Conservation (phyloP, 1,284 basidiomycete genomes). For the Tilletiaria anomala region DNA sequence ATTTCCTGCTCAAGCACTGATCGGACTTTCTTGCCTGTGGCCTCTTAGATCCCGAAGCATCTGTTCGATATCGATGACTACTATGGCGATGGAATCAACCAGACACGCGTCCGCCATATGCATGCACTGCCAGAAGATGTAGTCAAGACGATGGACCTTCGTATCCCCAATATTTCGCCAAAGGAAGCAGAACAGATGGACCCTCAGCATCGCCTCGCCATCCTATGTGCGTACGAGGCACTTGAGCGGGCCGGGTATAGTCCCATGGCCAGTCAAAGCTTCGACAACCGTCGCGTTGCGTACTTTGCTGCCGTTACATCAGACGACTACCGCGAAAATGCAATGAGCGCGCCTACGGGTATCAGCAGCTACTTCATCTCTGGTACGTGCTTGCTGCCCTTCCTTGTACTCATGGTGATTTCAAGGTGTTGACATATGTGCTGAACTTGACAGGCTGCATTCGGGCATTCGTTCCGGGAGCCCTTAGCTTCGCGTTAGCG, state of each 20-base stretch:
- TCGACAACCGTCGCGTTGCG: slow-evolving; percentile 13
- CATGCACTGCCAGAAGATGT: slow-evolving; percentile 9
- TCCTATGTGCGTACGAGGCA: slow-evolving; percentile 16
- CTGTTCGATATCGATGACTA: slow-evolving; percentile 16
- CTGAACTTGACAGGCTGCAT: too few relatives aligned
- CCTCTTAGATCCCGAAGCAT: slow-evolving; percentile 7
- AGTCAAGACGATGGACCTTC: slow-evolving; percentile 13
- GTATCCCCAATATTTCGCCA: slow-evolving; percentile 18
- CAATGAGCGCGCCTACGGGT: slow-evolving; percentile 6
- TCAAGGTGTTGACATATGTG: too few relatives aligned
- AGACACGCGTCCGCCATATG: slow-evolving; percentile 15
- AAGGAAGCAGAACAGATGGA: slow-evolving; percentile 23
- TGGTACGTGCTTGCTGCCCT: too few relatives aligned
- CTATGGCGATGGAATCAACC: slow-evolving; percentile 9
- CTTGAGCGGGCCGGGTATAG: slow-evolving; percentile 14
- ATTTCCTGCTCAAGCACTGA: neutral
- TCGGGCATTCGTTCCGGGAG: slow-evolving; percentile 19
- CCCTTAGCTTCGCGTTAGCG: slow-evolving; percentile 11
- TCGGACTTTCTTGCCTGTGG: neutral
- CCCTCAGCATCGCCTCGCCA: slow-evolving; percentile 15
- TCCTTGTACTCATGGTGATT: too few relatives aligned
- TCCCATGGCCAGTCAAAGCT: slow-evolving; percentile 6
- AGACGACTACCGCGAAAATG: slow-evolving; percentile 25
- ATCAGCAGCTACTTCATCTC: slow-evolving; percentile 24
- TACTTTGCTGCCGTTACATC: slow-evolving; percentile 13